Percentiles rank a stretch among this genome's conserved stretches.
These are phyloP conservation scores for Rhexocercosporidium sp. DNA, from an alignment of 2,329 filamentous ascomycete species.

Conservation along the genomic window DNA sequence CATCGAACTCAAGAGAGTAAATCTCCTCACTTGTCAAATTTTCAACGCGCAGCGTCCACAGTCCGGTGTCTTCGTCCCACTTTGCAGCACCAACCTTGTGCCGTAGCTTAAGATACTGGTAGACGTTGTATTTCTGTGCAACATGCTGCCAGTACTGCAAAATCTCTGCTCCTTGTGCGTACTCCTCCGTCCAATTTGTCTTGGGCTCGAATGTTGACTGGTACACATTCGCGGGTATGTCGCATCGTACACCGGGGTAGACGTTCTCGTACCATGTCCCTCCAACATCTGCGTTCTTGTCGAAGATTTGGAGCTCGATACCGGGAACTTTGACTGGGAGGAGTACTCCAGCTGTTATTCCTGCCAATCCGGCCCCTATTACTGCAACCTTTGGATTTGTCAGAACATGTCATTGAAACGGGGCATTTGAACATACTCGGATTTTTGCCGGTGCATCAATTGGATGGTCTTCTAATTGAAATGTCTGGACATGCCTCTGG, in stretches of 20 bases:
- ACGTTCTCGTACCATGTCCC: slow-evolving; percentile 53
- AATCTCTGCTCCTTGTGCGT: slow-evolving; percentile 71
- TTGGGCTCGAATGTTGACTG: slow-evolving; percentile 72
- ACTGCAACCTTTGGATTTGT: slow-evolving; percentile 42
- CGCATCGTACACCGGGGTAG: slow-evolving; percentile 36
- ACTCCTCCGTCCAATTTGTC: slow-evolving; percentile 70
- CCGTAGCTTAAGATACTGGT: slow-evolving; percentile 59
- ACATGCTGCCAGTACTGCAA: slow-evolving; percentile 67
- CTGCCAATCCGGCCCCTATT: slow-evolving; percentile 67
- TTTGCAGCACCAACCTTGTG: slow-evolving; percentile 59
- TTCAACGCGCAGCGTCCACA: slow-evolving; percentile 55
- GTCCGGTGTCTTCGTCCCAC: slow-evolving; percentile 57
- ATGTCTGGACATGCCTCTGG: slow-evolving; percentile 25
- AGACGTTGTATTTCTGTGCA: slow-evolving; percentile 68
- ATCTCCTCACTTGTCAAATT: slow-evolving; percentile 46
- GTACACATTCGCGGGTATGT: slow-evolving; percentile 56
- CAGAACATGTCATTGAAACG: neutral
- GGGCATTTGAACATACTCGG: slow-evolving; percentile 18
- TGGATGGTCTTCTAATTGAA: slow-evolving; percentile 49
- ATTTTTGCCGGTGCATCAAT: slow-evolving; percentile 27
- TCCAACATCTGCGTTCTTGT: slow-evolving; percentile 49
- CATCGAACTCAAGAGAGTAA: slow-evolving; percentile 57
- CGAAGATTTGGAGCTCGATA: slow-evolving; percentile 54
- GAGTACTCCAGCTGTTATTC: slow-evolving; percentile 67
- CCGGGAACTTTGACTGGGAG: slow-evolving; percentile 70